phyloP scores from a whole-genome alignment of 2,329 filamentous ascomycete genomes.

The Graphiopsis chlorocephala region DNA sequence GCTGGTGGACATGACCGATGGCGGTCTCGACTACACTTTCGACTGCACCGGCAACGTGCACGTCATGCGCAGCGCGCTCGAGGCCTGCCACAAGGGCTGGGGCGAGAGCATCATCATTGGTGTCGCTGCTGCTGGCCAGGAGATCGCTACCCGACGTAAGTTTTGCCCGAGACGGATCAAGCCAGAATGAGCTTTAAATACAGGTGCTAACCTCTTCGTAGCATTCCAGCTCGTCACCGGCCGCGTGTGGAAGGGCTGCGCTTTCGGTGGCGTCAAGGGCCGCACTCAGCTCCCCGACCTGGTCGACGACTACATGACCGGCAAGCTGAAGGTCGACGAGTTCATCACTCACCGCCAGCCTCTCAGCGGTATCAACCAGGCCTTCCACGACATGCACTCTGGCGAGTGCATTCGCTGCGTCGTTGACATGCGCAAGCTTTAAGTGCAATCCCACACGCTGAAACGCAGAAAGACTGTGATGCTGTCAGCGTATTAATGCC shows the following conservation, averaged over 20 bases:
- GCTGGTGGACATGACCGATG: conserved; percentile 95
- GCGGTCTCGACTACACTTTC: conserved; percentile 97
- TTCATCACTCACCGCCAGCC: conserved; percentile 96
- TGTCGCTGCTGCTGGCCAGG: conserved; percentile 92
- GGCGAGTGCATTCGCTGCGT: conserved; percentile 97
- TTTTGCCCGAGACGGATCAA: conserved; percentile 30
- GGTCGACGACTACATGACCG: conserved; percentile 83
- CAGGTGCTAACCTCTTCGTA: conserved; percentile 39
- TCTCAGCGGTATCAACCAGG: conserved; percentile 78
- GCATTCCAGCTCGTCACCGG: conserved; percentile 98
- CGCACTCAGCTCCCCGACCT: conserved; percentile 85
- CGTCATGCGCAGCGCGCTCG: conserved; percentile 92
- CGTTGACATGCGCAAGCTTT: conserved; percentile 57
- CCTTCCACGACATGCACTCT: conserved; percentile 90
- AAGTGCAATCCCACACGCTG: neutral
- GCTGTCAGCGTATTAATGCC: neutral
- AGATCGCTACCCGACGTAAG: conserved; percentile 90
- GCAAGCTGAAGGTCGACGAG: conserved; percentile 94
- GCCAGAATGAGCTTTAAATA: neutral
- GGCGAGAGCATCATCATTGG: conserved; percentile 97
- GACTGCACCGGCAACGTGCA: conserved; percentile 97
- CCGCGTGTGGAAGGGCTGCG: conserved; percentile 95
- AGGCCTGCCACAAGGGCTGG: conserved; percentile 99
- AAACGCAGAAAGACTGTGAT: neutral
- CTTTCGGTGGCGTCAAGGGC: conserved; percentile 97